These are phyloP conservation scores for Penicillium desertorum DNA, from an alignment of 495 filamentous ascomycete genomes.

Conservation along the genomic window DNA sequence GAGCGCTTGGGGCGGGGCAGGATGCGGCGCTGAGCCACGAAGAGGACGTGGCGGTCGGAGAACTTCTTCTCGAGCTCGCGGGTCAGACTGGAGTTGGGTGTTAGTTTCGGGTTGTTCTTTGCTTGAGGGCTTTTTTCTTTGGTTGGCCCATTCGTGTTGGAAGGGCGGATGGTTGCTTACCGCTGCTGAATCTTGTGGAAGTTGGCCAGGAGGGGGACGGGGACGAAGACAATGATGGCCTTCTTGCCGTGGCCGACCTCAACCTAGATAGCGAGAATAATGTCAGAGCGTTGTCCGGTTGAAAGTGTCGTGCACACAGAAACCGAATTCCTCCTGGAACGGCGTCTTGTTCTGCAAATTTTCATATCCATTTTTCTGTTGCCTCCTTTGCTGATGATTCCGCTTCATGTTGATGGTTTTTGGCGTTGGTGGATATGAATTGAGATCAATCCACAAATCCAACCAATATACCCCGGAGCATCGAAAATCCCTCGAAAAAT, in stretches of 20 bases:
- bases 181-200: conserved; percentile 99
- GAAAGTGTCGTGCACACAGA: conserved; percentile 18
- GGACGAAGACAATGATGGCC: conserved; percentile 99
- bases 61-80: conserved; percentile 99
- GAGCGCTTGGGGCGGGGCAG: conserved; percentile 96
- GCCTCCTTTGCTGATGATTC: not conserved
- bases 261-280: conserved; percentile 60
- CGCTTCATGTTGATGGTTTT: conserved; percentile 6
- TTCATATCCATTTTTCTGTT: conserved; percentile 8
- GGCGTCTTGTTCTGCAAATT: conserved; percentile 18
- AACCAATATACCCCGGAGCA: conserved; percentile 11
- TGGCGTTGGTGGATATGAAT: conserved; percentile 6
- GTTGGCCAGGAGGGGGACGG: conserved; percentile 88
- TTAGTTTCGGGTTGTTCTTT: conserved; percentile 9
- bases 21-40: conserved; percentile 98
- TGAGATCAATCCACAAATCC: conserved; percentile 11
- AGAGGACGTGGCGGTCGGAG: conserved; percentile 99
- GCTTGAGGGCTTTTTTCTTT: not conserved
- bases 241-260: conserved; percentile 99
- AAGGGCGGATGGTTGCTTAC: conserved; percentile 52
- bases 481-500: conserved; percentile 16
- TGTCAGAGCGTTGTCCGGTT: conserved; percentile 26
- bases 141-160: not conserved
- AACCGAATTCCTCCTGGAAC: conserved; percentile 14
- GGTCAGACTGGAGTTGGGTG: conserved; percentile 67